Base-by-base conservation (phyloP, 2,329 filamentous ascomycete genomes). In the Penicillium sp. region DNA sequence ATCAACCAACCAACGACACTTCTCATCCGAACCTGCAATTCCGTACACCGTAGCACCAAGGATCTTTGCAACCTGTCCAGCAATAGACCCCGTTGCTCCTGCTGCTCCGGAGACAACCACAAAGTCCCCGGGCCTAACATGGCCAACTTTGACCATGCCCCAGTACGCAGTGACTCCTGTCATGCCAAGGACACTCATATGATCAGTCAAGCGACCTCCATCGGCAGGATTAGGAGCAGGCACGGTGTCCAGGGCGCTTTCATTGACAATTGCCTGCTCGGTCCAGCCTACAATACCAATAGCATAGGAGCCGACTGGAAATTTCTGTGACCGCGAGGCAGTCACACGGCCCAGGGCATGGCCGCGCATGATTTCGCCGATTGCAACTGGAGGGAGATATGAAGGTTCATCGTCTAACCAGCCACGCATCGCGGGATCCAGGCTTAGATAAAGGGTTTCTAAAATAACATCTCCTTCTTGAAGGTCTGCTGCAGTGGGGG, bases 61-160 rank as follows among this genome's bases (percentile, higher is more conserved):
- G 23, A 67, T 44, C 67, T 81, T 81, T 7, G 81, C 82, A 61
- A 84, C 80, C 69, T 85, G 82, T 8, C 83, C 79, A 0, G 75
- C 80, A 69, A 81, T 77, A 49, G 69, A 74, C 0, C 80, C 80
- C 1, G 78, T 80, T 7, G 79, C 79, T 2, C 80, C 80, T 1
- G 80, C 80, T 1, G 80, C 80, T 3, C 77, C 78, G 39, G 75
- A 78, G 12, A 82, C 69, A 17, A 82, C 78, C 29, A 81, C 66
- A 4, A 75, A 75, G 57, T 81, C 75, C 3, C 73, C 74, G 10
- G 68, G 63, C 43, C 72, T 75, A 5, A 72, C 70, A 21, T 69
- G 70, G 12, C 72, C 76, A n/a, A 76, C 70, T 27, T 77, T 74
- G 25, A 70, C 62, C 12, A 81, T 66, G 6, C 77, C 80, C 51